These are phyloP conservation scores for Aspergillus kassunensis DNA, from an alignment of 495 filamentous ascomycete species.

Conservation along the genomic window DNA sequence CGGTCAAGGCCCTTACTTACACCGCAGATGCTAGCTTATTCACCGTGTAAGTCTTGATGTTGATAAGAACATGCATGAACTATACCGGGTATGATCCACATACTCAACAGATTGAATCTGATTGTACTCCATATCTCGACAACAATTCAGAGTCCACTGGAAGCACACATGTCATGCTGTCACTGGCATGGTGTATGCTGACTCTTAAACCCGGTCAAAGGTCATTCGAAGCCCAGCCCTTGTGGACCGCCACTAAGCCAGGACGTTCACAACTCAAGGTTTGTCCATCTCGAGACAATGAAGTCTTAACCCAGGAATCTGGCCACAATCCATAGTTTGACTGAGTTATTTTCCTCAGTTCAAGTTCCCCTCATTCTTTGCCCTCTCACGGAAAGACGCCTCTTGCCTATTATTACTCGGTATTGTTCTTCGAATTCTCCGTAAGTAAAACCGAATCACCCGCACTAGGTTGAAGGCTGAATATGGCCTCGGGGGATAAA, in stretches of 20 bases:
- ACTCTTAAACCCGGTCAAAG: slow-evolving; percentile 19
- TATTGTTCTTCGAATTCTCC: too few relatives aligned
- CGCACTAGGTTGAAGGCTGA: neutral
- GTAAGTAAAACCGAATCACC: too few relatives aligned
- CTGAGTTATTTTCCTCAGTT: neutral
- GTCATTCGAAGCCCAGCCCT: slow-evolving; percentile 21
- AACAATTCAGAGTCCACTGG: neutral
- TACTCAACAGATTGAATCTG: neutral
- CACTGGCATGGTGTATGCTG: slow-evolving; percentile 13
- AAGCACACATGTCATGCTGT: slow-evolving; percentile 9
- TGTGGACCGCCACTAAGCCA: slow-evolving; percentile 23
- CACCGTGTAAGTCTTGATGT: neutral
- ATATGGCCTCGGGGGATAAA: neutral
- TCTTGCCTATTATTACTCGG: too few relatives aligned
- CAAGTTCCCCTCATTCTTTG: neutral
- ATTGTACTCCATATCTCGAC: neutral
- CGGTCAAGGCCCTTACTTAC: neutral
- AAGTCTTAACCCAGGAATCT: too few relatives aligned
- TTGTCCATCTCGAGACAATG: neutral
- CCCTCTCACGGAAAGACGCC: neutral
- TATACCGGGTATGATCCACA: neutral
- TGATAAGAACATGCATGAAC: slow-evolving; percentile 12
- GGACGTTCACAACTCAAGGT: slow-evolving; percentile 3
- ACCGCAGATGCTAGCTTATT: slow-evolving; percentile 8
- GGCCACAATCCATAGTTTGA: too few relatives aligned